A percentile compares a stretch with the other conserved stretches of the same genome.
phyloP scores from a whole-genome alignment of 2,329 filamentous ascomycete genomes.

The Cadophora sp. region DNA sequence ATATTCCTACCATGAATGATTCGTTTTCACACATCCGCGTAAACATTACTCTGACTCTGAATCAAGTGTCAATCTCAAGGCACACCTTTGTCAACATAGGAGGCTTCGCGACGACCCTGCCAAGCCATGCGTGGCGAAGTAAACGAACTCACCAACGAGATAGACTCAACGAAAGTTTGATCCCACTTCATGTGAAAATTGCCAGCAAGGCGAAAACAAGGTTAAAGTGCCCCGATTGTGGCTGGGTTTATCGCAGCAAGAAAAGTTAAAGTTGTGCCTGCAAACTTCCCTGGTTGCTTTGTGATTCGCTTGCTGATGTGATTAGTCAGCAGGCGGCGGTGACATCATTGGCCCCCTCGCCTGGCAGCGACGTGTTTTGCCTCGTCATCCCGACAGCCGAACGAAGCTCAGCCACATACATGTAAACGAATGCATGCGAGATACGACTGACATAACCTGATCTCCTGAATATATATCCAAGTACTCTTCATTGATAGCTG shows the following conservation, averaged over 20 bases:
- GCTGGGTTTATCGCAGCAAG: background rate
- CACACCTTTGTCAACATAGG: background rate
- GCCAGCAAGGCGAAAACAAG: slow-evolving; percentile 6
- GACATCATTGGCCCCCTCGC: slow-evolving; percentile 9
- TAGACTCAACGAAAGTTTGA: background rate
- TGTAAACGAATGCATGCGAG: background rate
- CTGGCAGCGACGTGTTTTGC: background rate
- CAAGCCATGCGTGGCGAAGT: background rate
- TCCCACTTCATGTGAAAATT: background rate
- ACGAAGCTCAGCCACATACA: too few relatives aligned
- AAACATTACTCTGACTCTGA: too few relatives aligned
- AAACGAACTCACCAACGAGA: background rate
- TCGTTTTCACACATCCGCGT: too few relatives aligned
- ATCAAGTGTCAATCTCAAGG: background rate
- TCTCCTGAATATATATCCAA: slow-evolving; percentile 6
- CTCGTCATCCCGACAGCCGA: slow-evolving; percentile 1
- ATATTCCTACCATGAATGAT: too few relatives aligned
- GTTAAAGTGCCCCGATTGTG: background rate
- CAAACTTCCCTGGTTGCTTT: background rate
- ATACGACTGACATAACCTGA: too few relatives aligned
- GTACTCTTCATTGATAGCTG: background rate
- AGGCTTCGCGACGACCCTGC: slow-evolving; percentile 9
- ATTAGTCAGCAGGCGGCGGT: background rate
- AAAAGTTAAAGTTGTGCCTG: background rate
- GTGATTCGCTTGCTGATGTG: background rate